phyloP scores from a whole-genome alignment of 768 basidiomycete genomes.

The Trametopsis cervina region DNA sequence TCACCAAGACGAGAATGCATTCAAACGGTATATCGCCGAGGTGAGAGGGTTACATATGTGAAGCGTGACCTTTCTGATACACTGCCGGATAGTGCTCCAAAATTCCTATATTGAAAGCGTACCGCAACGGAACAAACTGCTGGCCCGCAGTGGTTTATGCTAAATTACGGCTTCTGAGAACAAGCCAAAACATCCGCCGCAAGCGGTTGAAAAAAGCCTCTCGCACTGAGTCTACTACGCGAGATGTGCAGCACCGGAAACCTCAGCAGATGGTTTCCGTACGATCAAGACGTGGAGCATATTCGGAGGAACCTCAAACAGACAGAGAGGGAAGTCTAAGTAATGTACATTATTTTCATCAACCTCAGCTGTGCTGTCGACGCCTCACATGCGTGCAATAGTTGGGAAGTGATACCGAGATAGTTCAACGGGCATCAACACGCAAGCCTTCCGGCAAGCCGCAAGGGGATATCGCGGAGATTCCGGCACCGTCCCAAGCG shows the following conservation, averaged over 20 bases:
- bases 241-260: neutral
- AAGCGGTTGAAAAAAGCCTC: neutral
- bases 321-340: neutral
- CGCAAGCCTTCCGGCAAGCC: no score
- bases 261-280: neutral
- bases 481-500: no score
- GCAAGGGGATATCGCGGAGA: no score
- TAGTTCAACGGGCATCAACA: no score
- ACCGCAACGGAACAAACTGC: neutral
- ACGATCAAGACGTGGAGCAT: neutral
- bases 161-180: neutral
- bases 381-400: no score
- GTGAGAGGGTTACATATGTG: conserved; percentile 2
- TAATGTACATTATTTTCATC: no score
- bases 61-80: neutral
- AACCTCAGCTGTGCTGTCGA: no score
- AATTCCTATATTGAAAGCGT: neutral
- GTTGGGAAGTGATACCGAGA: no score
- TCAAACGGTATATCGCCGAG: neutral
- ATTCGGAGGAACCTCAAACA: neutral
- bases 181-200: neutral
- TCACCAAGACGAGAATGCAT: neutral
- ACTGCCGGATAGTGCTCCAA: neutral
- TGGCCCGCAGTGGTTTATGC: conserved; percentile 9
- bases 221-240: neutral